A percentile compares a stretch with the other conserved stretches of the same genome.
Conservation (phyloP, 768 basidiomycete genomes). For the Tulasnella sp. region DNA sequence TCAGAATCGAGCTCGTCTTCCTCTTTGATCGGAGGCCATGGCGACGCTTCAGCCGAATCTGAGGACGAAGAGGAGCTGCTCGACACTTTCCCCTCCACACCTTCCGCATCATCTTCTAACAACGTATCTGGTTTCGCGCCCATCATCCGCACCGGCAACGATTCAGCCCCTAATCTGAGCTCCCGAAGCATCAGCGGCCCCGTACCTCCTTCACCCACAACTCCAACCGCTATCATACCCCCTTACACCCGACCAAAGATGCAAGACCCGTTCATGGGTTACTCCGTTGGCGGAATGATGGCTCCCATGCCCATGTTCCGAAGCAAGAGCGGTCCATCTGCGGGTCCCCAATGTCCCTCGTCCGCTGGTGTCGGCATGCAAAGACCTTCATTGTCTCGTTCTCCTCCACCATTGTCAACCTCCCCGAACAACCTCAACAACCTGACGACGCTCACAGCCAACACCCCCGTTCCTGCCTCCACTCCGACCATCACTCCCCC, state of each 20-base stretch:
- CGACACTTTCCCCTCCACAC: slow-evolving; percentile 22
- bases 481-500: background rate
- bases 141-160: slow-evolving; percentile 4
- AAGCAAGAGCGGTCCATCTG: background rate
- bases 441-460: background rate
- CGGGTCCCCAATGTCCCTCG: background rate
- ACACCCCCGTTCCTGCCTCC: background rate
- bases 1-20: slow-evolving; percentile 23
- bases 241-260: background rate
- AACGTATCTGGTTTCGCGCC: slow-evolving; percentile 7
- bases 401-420: background rate
- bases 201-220: background rate
- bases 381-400: background rate
- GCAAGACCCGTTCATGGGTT: background rate
- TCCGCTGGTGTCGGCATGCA: background rate
- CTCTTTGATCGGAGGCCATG: slow-evolving; percentile 14
- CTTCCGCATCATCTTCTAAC: background rate
- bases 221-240: background rate
- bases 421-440: background rate
- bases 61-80: slow-evolving; percentile 21
- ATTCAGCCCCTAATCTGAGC: background rate
- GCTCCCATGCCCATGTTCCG: slow-evolving; percentile 11
- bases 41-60: slow-evolving; percentile 11
- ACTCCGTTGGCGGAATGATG: slow-evolving; percentile 21
- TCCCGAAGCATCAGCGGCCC: background rate